These are phyloP conservation scores for Lyophyllum shimeji DNA, from an alignment of 768 basidiomycete species.

Conservation along the genomic window DNA sequence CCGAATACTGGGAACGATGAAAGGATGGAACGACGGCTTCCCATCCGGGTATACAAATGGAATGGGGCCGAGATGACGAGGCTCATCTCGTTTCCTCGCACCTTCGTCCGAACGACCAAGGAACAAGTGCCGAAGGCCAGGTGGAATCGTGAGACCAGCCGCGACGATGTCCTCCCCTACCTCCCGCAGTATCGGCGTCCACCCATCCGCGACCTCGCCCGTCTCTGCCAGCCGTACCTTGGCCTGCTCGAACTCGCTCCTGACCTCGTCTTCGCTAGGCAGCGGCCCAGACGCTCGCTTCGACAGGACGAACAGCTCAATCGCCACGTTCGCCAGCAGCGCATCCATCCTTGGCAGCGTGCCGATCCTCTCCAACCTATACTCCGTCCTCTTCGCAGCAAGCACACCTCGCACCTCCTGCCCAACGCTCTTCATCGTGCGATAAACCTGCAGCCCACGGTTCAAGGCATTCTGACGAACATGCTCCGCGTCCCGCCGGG, in stretches of 20 bases:
- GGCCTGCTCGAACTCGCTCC: background rate
- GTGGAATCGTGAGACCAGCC: slow-evolving; percentile 19
- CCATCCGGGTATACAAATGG: slow-evolving; percentile 14
- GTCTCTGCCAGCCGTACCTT: background rate
- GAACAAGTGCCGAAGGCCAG: slow-evolving; percentile 19
- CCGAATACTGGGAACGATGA: slow-evolving; percentile 11
- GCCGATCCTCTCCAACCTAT: slow-evolving; percentile 16
- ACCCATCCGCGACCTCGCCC: slow-evolving; percentile 5
- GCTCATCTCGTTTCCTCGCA: background rate
- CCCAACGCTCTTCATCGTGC: slow-evolving; percentile 2
- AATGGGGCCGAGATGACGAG: slow-evolving; percentile 6
- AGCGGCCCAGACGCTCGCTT: background rate
- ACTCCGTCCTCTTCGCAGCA: background rate
- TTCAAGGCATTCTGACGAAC: slow-evolving; percentile 2
- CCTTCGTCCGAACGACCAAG: slow-evolving; percentile 14
- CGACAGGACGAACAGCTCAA: slow-evolving; percentile 37
- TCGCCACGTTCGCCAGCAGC: slow-evolving; percentile 66
- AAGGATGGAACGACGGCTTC: slow-evolving; percentile 2
- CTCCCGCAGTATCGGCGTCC: slow-evolving; percentile 14
- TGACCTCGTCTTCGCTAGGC: background rate
- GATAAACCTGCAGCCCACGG: slow-evolving; percentile 8
- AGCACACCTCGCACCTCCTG: slow-evolving; percentile 5
- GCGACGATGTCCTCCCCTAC: slow-evolving; percentile 16
- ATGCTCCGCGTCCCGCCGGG: too few relatives aligned
- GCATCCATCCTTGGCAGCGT: slow-evolving; percentile 51